These are phyloP conservation scores for Giardia duodenalis DNA, from an alignment of 208 protist genomes.

Conservation along the genomic window DNA sequence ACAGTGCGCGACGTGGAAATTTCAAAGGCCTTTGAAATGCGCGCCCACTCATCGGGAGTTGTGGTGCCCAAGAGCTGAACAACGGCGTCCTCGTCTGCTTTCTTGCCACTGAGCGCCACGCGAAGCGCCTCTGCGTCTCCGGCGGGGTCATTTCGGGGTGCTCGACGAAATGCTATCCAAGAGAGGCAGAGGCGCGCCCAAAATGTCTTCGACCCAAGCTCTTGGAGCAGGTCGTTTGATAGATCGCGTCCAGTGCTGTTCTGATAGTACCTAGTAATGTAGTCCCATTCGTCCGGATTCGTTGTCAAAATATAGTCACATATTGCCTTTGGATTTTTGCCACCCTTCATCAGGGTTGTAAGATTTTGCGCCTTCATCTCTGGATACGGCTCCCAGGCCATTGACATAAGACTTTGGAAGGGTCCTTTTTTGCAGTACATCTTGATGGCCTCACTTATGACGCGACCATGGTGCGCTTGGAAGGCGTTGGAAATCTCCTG, in stretches of 20 bases:
- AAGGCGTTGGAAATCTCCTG: not conserved
- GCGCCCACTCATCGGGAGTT: not conserved
- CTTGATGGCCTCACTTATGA: not conserved
- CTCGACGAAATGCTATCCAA: not conserved
- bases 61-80: not conserved
- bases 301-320: not conserved
- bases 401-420: not conserved
- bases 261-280: not conserved
- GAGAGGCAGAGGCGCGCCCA: not conserved
- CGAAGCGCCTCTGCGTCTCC: not conserved
- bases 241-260: not conserved
- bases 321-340: not conserved
- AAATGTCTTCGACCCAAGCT: not conserved
- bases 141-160: not conserved
- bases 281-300: conserved; percentile 3
- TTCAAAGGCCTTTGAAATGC: not conserved
- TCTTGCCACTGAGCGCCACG: not conserved
- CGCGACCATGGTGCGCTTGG: not conserved
- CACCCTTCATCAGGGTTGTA: not conserved
- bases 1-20: not conserved
- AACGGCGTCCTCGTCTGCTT: not conserved
- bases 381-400: not conserved
- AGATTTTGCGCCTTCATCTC: not conserved
- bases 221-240: not conserved
- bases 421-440: not conserved